Percentiles rank a stretch among this genome's conserved stretches.
Conservation (phyloP, 139 green algal species). For the Chlorella sp. region DNA sequence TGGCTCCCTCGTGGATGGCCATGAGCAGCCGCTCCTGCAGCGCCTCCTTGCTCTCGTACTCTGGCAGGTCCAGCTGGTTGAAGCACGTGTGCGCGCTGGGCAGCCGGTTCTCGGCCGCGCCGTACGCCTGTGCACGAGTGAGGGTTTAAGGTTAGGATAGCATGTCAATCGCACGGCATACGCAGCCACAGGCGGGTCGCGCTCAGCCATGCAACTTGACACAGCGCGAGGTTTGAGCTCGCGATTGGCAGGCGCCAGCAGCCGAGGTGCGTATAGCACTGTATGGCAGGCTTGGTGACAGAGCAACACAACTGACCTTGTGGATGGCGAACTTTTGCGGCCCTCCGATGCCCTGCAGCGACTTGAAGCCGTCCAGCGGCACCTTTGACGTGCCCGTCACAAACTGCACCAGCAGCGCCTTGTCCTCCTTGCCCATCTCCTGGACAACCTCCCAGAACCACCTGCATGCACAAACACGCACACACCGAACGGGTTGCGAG, state of each 20-base stretch:
- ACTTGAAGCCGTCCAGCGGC: slow-evolving; percentile 91
- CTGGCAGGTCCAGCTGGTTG: slow-evolving; percentile 78
- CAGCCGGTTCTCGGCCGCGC: slow-evolving; percentile 42
- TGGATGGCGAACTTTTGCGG: slow-evolving; percentile 89
- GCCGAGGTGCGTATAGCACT: too few species aligned
- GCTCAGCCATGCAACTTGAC: too few species aligned
- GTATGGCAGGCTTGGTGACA: too few species aligned
- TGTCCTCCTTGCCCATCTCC: slow-evolving; percentile 82
- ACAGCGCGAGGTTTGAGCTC: too few species aligned
- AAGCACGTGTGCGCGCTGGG: slow-evolving; percentile 85
- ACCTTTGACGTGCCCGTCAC: slow-evolving; percentile 91
- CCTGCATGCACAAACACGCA: slow-evolving; percentile 1
- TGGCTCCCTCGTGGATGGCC: slow-evolving; percentile 79
- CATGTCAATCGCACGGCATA: too few species aligned
- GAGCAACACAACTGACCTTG: too few species aligned
- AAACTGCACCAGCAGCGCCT: slow-evolving; percentile 84
- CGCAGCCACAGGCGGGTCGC: too few species aligned
- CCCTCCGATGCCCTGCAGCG: slow-evolving; percentile 87
- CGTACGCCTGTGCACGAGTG: slow-evolving; percentile 23
- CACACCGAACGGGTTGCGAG: not conserved
- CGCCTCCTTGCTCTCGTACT: slow-evolving; percentile 91
- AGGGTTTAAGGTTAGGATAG: too few species aligned
- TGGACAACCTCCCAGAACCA: slow-evolving; percentile 96
- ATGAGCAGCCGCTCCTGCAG: slow-evolving; percentile 83
- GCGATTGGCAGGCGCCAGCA: too few species aligned